Conservation (phyloP, 2,329 filamentous ascomycete species). For the Fusarium humuli region DNA sequence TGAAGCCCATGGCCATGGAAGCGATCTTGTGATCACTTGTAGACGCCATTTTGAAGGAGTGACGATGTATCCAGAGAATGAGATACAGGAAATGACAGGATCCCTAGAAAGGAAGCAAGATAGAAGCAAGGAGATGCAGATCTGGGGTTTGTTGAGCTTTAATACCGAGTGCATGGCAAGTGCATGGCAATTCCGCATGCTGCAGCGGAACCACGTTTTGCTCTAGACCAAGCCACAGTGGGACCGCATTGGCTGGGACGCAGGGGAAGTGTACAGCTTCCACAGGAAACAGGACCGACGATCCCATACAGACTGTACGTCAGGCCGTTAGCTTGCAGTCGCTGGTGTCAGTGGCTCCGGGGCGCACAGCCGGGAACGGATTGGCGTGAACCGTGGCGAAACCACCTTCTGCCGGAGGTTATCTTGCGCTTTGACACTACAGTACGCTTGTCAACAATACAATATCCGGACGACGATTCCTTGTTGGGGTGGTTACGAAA, state of each 20-base stretch:
- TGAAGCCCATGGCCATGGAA: constrained; percentile 48
- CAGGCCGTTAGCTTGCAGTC: neutral
- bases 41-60: constrained; percentile 6
- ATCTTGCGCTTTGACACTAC: neutral
- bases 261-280: neutral
- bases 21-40: constrained; percentile 46
- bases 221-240: neutral
- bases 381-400: neutral
- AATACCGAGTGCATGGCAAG: neutral
- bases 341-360: neutral
- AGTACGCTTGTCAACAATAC: neutral
- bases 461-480: neutral
- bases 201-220: neutral
- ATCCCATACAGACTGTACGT: neutral
- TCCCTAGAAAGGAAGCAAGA: neutral
- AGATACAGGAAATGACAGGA: neutral
- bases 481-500: neutral
- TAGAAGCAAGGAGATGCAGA: neutral
- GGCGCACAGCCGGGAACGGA: neutral
- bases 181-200: neutral
- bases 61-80: neutral
- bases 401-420: neutral
- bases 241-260: neutral
- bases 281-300: neutral
- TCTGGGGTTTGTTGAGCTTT: constrained; percentile 1